phyloP scores from a whole-genome alignment of 129 eudicot species.

The Pseudognaphalium luteoalbum region DNA sequence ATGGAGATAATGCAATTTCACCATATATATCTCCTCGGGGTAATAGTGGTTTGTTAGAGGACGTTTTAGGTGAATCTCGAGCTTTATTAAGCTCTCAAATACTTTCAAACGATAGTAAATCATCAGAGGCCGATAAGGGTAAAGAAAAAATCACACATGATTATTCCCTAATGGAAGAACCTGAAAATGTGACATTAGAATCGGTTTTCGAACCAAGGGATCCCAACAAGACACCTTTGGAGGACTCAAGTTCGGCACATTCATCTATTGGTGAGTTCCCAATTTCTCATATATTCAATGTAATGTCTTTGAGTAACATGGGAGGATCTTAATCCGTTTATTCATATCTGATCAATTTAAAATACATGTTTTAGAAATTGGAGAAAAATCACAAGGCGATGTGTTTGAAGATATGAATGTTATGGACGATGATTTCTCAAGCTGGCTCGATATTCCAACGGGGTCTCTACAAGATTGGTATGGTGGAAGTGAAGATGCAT shows the following conservation, averaged over 20 bases:
- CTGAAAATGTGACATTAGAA: slow-evolving; percentile 32
- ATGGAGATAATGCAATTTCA: slow-evolving; percentile 38
- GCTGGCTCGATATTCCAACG: slow-evolving; percentile 68
- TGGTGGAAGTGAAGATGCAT: slow-evolving; percentile 30
- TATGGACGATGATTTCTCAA: slow-evolving; percentile 59
- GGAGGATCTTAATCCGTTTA: neutral
- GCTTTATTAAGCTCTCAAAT: slow-evolving; percentile 35
- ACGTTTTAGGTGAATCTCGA: slow-evolving; percentile 63
- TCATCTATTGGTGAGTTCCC: slow-evolving; percentile 40
- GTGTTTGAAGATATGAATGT: slow-evolving; percentile 36
- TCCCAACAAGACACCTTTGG: slow-evolving; percentile 23
- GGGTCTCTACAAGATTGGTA: slow-evolving; percentile 57
- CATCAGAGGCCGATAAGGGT: slow-evolving; percentile 16
- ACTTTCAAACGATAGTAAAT: slow-evolving; percentile 18
- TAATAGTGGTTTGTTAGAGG: slow-evolving; percentile 79
- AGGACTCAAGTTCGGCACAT: slow-evolving; percentile 40
- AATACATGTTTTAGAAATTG: slow-evolving; percentile 11
- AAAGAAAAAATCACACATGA: slow-evolving; percentile 32
- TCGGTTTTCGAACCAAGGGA: slow-evolving; percentile 32
- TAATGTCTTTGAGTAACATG: neutral
- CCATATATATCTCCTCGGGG: slow-evolving; percentile 30
- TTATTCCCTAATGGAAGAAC: slow-evolving; percentile 39
- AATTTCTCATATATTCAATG: neutral
- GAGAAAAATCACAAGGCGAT: slow-evolving; percentile 33
- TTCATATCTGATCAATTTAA: neutral